Conservation (phyloP, 2,329 filamentous ascomycete species). For the Fusarium nygamai region DNA sequence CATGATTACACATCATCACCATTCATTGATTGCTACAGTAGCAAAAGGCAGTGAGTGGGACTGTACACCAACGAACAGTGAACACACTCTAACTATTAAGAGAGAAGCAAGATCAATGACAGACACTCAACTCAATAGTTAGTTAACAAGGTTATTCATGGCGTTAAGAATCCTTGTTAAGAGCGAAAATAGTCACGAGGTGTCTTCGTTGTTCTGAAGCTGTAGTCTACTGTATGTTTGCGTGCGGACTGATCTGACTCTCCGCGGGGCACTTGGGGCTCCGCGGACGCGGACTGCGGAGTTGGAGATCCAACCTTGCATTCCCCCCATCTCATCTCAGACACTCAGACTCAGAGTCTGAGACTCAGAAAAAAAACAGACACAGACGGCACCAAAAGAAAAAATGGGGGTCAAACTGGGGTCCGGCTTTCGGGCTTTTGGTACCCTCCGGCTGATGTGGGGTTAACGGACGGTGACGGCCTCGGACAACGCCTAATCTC, state of each 20-base stretch:
- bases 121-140: neutral
- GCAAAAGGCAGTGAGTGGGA: neutral
- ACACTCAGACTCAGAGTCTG: neutral
- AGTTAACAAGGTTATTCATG: neutral
- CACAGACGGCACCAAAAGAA: neutral
- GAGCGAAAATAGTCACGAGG: neutral
- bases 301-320: slow-evolving; percentile 14
- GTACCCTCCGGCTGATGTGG: slow-evolving; percentile 37
- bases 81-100: neutral
- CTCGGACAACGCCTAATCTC: neutral
- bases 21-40: neutral
- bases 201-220: neutral
- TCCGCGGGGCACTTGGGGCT: slow-evolving; percentile 19
- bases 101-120: neutral
- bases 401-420: neutral
- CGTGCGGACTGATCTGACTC: neutral
- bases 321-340: neutral
- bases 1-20: neutral
- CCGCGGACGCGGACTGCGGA: slow-evolving; percentile 37
- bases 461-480: slow-evolving; percentile 5
- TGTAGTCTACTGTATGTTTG: neutral
- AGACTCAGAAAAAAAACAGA: neutral
- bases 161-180: neutral
- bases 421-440: slow-evolving; percentile 45
- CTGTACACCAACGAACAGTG: neutral